These are phyloP conservation scores for Bryoglossum gracile DNA, from an alignment of 495 filamentous ascomycete species.

Conservation along the genomic window DNA sequence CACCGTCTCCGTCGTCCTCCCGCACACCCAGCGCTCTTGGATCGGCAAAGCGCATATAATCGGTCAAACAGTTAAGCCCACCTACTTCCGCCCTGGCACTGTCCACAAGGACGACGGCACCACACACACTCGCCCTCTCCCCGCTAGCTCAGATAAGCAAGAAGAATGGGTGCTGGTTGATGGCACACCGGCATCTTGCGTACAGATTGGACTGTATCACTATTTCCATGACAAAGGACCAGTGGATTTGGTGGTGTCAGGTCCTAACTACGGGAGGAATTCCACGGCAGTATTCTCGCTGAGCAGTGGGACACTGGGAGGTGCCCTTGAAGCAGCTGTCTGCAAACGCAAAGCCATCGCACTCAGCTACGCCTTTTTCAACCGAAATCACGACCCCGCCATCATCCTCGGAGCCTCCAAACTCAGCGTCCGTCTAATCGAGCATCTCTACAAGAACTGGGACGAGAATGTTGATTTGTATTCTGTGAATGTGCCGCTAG, in stretches of 20 bases:
- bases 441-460: constrained; percentile 73
- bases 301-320: constrained; percentile 82
- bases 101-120: constrained; percentile 61
- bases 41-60: constrained; percentile 96
- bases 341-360: constrained; percentile 73
- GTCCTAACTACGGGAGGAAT: constrained; percentile 94
- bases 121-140: constrained; percentile 46
- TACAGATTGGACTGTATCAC: constrained; percentile 82
- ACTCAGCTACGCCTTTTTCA: constrained; percentile 80
- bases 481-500: constrained; percentile 77
- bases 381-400: constrained; percentile 62
- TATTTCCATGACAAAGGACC: constrained; percentile 73
- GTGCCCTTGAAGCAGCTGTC: constrained; percentile 85
- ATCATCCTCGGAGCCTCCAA: constrained; percentile 68
- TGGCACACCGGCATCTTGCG: constrained; percentile 79
- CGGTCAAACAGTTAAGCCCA: constrained; percentile 73
- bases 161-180: constrained; percentile 95
- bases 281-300: constrained; percentile 88
- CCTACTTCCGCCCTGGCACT: constrained; percentile 74
- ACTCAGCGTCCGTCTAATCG: constrained; percentile 64
- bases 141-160: constrained; percentile 41
- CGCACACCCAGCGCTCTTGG: constrained; percentile 90
- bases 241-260: constrained; percentile 80
- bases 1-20: constrained; percentile 80
- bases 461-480: constrained; percentile 70